phyloP scores from a whole-genome alignment of 1,284 basidiomycete genomes.

The Naganishia cerealis region DNA sequence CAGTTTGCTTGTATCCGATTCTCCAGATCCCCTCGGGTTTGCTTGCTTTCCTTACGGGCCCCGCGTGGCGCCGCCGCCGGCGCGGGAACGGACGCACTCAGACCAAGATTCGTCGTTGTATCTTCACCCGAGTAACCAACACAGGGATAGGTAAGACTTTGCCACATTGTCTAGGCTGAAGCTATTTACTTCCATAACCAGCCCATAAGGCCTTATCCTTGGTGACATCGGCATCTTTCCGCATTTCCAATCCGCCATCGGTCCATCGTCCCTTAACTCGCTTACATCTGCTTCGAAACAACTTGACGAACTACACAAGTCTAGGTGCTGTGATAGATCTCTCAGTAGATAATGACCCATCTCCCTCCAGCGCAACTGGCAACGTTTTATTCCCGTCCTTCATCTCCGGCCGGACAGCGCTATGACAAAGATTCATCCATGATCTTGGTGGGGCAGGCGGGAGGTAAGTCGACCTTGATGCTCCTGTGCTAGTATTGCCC shows the following conservation, averaged over 20 bases:
- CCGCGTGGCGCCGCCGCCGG: too few relatives aligned
- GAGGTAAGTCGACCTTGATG: conserved; percentile 15
- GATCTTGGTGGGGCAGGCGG: conserved; percentile 26
- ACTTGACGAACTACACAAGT: neutral
- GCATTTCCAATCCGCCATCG: neutral
- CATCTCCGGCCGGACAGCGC: conserved; percentile 25
- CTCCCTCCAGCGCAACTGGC: conserved; percentile 17
- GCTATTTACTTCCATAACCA: too few relatives aligned
- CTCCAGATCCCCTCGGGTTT: too few relatives aligned
- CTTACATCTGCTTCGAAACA: neutral
- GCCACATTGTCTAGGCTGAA: too few relatives aligned
- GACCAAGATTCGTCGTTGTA: too few relatives aligned
- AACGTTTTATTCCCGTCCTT: conserved; percentile 25
- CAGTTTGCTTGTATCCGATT: too few relatives aligned
- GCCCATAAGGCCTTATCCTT: too few relatives aligned
- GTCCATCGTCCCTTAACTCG: neutral
- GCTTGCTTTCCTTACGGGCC: too few relatives aligned
- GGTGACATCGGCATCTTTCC: neutral
- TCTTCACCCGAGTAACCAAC: too few relatives aligned
- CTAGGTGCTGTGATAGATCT: neutral
- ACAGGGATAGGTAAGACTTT: too few relatives aligned
- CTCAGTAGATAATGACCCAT: neutral
- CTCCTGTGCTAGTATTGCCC: neutral
- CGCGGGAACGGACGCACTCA: too few relatives aligned
- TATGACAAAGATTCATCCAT: conserved; percentile 31